Conservation (phyloP, 202 grass and related monocot species). For the Zoysia matrella region DNA sequence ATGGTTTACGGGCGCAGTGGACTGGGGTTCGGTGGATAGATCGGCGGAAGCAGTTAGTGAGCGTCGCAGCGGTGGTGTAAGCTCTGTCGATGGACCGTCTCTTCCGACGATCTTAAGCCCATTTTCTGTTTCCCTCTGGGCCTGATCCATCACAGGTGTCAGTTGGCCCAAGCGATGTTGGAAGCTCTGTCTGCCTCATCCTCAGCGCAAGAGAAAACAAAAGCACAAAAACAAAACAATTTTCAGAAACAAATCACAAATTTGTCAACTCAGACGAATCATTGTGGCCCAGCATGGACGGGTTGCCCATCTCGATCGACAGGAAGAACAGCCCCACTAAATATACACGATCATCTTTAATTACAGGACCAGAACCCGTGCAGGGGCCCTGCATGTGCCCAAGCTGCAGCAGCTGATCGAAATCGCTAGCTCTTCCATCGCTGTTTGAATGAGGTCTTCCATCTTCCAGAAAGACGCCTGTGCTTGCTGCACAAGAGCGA, state of each 20-base stretch:
- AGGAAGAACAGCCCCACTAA: constrained; percentile 27
- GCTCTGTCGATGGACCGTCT: too few relatives aligned
- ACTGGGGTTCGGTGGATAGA: constrained; percentile 12
- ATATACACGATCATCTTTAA: constrained; percentile 18
- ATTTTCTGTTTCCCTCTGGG: not conserved
- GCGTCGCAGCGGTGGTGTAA: not conserved
- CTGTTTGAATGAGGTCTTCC: constrained; percentile 2
- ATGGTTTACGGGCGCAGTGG: constrained; percentile 36
- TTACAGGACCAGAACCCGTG: constrained; percentile 41
- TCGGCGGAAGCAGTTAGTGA: constrained; percentile 23
- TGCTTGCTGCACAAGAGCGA: not conserved
- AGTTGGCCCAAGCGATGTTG: not conserved
- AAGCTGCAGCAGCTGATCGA: too few relatives aligned
- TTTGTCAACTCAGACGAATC: constrained; percentile 26
- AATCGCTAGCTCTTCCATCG: constrained; percentile 34
- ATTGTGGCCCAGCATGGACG: constrained; percentile 45
- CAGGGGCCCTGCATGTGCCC: constrained; percentile 30
- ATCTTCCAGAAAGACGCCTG: not conserved
- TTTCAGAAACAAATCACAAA: not conserved
- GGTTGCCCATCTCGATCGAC: constrained; percentile 44
- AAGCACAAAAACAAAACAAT: not conserved
- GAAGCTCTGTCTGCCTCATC: too few relatives aligned
- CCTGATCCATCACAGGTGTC: not conserved
- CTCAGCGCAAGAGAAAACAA: too few relatives aligned
- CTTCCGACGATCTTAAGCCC: too few relatives aligned